Evolutionary conservation across 2,329 filamentous ascomycete genomes (phyloP), one percentile per base, ranked within the genome.

Genomic region (Botrytis deweyae): DNA sequence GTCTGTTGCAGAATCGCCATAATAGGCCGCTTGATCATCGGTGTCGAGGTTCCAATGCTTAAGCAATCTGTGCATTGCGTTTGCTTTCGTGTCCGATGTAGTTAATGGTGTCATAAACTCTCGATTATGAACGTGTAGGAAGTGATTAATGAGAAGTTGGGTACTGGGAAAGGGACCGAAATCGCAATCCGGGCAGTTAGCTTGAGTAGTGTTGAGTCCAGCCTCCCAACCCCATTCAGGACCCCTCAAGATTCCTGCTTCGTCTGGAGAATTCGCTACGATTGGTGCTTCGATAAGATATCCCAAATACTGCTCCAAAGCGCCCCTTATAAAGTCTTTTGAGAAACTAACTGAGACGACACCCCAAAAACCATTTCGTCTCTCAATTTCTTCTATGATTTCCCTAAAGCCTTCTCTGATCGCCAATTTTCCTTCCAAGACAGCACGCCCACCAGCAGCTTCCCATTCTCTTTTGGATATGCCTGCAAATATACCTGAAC

Each of bases 1-100:
- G 68, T 81, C 80, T 42, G 79, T 80, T 14, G 73, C 73, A 5
- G 78, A 80, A 74, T 81, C 80, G 4, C 80, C 80, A 61, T 81
- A 74, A 74, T 81, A 81, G 4, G 81, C 68, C 4, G 77, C 44
- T 29, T 68, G 70, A 4, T 52, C 67, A 38, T 62, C 12, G 20
- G 36, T 38, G 36, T 59, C 65, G 20, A 22, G 20, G 2, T 40
- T 49, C 76, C 76, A 77, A 7, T 22, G 20, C 12, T 73, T 25
- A 29, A 78, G 18, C 38, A 79, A 40, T 18, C 70, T 55, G 16
- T 72, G 75, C 78, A 79, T 78, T 3, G 76, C 74, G 38, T 36
- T 44, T 33, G 77, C 38, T 74, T 81, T 81, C 22, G 74, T 77
- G 69, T 77, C 77, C 14, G 79, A 79, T 40, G 78, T 78, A 18